A percentile compares a stretch with the other conserved stretches of the same genome.
These are phyloP conservation scores for Myotisia sp. DNA, from an alignment of 2,329 filamentous ascomycete genomes.

Conservation along the genomic window DNA sequence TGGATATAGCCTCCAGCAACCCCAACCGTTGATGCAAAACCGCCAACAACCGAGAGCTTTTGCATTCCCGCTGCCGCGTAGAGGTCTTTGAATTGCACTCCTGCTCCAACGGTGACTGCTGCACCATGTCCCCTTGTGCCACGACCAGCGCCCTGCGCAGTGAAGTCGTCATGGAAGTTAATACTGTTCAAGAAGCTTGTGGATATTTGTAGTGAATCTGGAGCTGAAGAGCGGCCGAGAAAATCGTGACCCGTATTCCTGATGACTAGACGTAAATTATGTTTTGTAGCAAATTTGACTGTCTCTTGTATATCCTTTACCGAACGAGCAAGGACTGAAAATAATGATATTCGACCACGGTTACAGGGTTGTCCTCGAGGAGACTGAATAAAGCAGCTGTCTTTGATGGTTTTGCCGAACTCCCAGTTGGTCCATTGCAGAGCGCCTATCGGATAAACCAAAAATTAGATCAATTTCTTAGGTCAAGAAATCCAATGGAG, in stretches of 20 bases:
- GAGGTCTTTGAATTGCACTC: constrained; percentile 38
- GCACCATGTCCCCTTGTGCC: too few relatives aligned
- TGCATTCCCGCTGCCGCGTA: constrained; percentile 33
- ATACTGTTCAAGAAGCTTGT: constrained; percentile 22
- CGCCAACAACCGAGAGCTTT: constrained; percentile 41
- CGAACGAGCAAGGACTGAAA: constrained; percentile 17
- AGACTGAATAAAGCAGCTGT: too few relatives aligned
- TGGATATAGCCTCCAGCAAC: constrained; percentile 46
- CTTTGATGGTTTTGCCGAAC: constrained; percentile 27
- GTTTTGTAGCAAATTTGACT: constrained; percentile 29
- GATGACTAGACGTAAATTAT: constrained; percentile 39
- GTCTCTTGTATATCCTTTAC: constrained; percentile 23
- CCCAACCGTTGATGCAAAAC: constrained; percentile 42
- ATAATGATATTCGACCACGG: too few relatives aligned
- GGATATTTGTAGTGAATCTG: constrained; percentile 31
- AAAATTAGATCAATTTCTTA: too few relatives aligned
- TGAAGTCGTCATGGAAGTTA: constrained; percentile 28
- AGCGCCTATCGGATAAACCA: constrained; percentile 29
- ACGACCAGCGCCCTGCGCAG: too few relatives aligned
- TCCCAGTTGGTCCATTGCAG: constrained; percentile 32
- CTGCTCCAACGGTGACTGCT: constrained; percentile 42
- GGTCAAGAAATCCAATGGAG: too few relatives aligned
- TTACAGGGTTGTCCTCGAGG: too few relatives aligned
- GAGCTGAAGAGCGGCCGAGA: constrained; percentile 45
- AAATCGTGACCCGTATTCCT: constrained; percentile 31